Base-by-base conservation (phyloP, 140 eudicot genomes). In the Artemisia princeps region DNA sequence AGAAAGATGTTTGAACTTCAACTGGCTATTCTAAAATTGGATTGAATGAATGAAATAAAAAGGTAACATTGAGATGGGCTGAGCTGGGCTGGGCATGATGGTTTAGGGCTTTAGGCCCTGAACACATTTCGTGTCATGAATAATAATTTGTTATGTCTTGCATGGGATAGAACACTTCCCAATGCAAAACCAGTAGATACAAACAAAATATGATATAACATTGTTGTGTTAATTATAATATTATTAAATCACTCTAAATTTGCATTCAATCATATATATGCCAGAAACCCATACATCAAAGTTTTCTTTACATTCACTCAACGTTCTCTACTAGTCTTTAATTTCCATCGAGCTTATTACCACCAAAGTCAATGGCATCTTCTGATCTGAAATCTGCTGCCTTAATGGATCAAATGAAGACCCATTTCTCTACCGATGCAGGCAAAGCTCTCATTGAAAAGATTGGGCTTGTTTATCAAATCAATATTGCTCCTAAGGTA, bases 401-500 rank as follows among this genome's bases (percentile, higher is more conserved):
- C 15, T 56, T 87, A 12, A 42, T 90, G 94, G 97, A 87, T 53
- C 94, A 82, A 76, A 87, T 90, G 97, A 90, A 87, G 72, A 68
- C 76, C 77, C 94, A 90, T 56, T 79, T 90, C 52, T 15, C 84
- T 8, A 82, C 97, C 49, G 97, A 87, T 19, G 88, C 86, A 26
- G 97, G 95, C 2, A 90, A 87, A 64, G 73, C 85, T 15, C 81
- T 90, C 59, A 53, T 62, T 62, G 74, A 84, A 71, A 90, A 90
- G 55, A 80, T 90, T 30, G 82, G 79, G 7, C 94, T 87, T 58
- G 94, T 90, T 75, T 90, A 81, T 67, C 95, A 90, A 69, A 81
- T 90, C 62, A 73, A 87, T 19, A 77, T 90, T 49, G 87, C 95
- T 60, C 97, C 97, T 16, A 87, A 90, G 95, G 95, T 90, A 55